These are phyloP conservation scores for Fusarium nurragi DNA, from an alignment of 2,329 filamentous ascomycete genomes.

Conservation along the genomic window DNA sequence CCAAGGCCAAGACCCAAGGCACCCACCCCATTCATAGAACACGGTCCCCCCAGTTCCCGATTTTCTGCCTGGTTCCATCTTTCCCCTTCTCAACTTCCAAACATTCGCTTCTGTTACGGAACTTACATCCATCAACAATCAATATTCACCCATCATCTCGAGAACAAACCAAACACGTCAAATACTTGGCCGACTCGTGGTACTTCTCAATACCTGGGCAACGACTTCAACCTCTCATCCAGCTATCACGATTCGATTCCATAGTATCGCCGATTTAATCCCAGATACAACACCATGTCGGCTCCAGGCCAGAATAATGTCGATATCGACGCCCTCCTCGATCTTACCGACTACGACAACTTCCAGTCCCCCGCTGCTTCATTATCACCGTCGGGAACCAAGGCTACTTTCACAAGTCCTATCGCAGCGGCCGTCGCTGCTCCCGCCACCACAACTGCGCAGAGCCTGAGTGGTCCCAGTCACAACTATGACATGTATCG, in stretches of 20 bases:
- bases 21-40: slow-evolving; percentile 50
- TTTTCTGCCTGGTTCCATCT: slow-evolving; percentile 41
- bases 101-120: slow-evolving; percentile 29
- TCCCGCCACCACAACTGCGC: slow-evolving; percentile 64
- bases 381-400: slow-evolving; percentile 64
- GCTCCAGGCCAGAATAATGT: slow-evolving; percentile 57
- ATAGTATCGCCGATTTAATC: slow-evolving; percentile 23
- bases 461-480: slow-evolving; percentile 80
- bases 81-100: slow-evolving; percentile 38
- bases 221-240: slow-evolving; percentile 3
- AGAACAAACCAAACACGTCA: not conserved
- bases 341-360: slow-evolving; percentile 71
- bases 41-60: slow-evolving; percentile 43
- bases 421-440: slow-evolving; percentile 63
- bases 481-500: slow-evolving; percentile 96
- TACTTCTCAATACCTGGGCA: not conserved
- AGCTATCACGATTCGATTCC: slow-evolving; percentile 15
- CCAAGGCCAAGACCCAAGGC: slow-evolving; percentile 49
- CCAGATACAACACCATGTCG: slow-evolving; percentile 48
- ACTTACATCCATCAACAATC: slow-evolving; percentile 26
- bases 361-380: slow-evolving; percentile 66
- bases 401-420: slow-evolving; percentile 63
- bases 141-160: slow-evolving; percentile 5
- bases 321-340: slow-evolving; percentile 67
- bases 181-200: not conserved